Conservation (phyloP, 2,329 filamentous ascomycete species). For the Arachnomyces sp. region DNA sequence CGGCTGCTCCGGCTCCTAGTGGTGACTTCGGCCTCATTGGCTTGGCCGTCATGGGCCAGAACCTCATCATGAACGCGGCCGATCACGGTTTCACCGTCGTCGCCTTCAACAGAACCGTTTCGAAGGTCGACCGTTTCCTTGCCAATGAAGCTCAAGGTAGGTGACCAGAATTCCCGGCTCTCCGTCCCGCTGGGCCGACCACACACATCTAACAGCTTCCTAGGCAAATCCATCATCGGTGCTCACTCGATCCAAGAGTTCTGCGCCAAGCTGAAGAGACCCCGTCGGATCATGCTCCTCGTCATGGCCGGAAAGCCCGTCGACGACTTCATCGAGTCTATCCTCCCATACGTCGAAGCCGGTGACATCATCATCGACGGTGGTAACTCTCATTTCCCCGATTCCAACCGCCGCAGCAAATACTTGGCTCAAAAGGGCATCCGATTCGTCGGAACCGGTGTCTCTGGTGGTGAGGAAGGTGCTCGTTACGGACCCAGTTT, state of each 20-base stretch:
- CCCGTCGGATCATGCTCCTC: slow-evolving; percentile 94
- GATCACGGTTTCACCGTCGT: slow-evolving; percentile 93
- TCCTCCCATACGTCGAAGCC: slow-evolving; percentile 72
- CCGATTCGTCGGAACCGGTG: slow-evolving; percentile 92
- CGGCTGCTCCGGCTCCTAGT: slow-evolving; percentile 49
- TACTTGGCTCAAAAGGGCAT: slow-evolving; percentile 84
- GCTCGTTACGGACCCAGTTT: slow-evolving; percentile 93
- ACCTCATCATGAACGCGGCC: slow-evolving; percentile 82
- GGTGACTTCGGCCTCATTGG: slow-evolving; percentile 88
- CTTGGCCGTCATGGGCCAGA: slow-evolving; percentile 85
- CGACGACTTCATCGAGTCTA: slow-evolving; percentile 96
- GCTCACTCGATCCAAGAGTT: slow-evolving; percentile 93
- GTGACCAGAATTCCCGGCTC: slow-evolving; percentile 10
- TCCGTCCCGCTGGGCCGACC: background rate
- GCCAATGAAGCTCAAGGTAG: slow-evolving; percentile 78
- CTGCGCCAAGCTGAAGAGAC: slow-evolving; percentile 90
- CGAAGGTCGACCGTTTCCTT: slow-evolving; percentile 94
- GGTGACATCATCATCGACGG: slow-evolving; percentile 99
- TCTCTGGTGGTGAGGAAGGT: slow-evolving; percentile 98
- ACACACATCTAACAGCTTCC: slow-evolving; percentile 29
- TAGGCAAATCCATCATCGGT: slow-evolving; percentile 86
- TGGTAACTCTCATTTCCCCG: slow-evolving; percentile 98
- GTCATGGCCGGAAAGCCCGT: slow-evolving; percentile 98
- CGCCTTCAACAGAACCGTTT: slow-evolving; percentile 96
- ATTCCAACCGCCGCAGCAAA: slow-evolving; percentile 92